Evolutionary conservation across 2,329 filamentous ascomycete species (phyloP), one percentile per base, ranked within the genome.

Genomic region (Trichophaea hybrida): DNA sequence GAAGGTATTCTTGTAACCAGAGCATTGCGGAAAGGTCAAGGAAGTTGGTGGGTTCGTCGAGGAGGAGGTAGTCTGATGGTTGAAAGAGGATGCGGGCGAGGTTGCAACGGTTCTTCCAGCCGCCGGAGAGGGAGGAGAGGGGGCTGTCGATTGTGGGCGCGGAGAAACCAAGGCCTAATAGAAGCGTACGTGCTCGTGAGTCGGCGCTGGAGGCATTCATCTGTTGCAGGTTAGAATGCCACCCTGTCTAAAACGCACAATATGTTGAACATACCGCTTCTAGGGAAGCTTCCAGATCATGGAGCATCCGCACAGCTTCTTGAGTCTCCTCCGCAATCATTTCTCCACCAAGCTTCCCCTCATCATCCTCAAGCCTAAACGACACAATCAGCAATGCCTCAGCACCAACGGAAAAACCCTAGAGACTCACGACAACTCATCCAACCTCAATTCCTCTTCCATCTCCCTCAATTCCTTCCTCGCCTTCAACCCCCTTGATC

Each of bases 41-140:
- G 69, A 88, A 94, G 69, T 94, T 94, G 37, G 88, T 94, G 0
- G 88, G 88, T 69, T 94, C 88, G 70, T 94, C 88, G 1, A 94
- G 79, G 55, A 94, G 83, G 60, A 94, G 75, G 1, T 94, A 80
- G 65, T 94, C 87, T 15, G 33, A 49, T 6, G 84, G 80, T 63
- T 89, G 84, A 1, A 88, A 78, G 3, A 94, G 75, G 0, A 81
- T 80, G 2, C 75, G 75, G 1, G 84, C 83, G 0, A 88, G 75
- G 60, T 81, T 75, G 33, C 80, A 80, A 7, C 85, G 79, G 81
- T 86, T 88, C 61, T 77, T 79, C 84, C 84, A 88, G 1, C 85
- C 88, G 5, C 88, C 88, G 0, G 87, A 93, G 1, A 94, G 75
- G 38, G 80, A 81, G 0, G 76, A 75, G 10, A 86, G 76, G 5